These are phyloP conservation scores for Rostrohypoxylon terebratum DNA, from an alignment of 495 filamentous ascomycete genomes.

Conservation along the genomic window DNA sequence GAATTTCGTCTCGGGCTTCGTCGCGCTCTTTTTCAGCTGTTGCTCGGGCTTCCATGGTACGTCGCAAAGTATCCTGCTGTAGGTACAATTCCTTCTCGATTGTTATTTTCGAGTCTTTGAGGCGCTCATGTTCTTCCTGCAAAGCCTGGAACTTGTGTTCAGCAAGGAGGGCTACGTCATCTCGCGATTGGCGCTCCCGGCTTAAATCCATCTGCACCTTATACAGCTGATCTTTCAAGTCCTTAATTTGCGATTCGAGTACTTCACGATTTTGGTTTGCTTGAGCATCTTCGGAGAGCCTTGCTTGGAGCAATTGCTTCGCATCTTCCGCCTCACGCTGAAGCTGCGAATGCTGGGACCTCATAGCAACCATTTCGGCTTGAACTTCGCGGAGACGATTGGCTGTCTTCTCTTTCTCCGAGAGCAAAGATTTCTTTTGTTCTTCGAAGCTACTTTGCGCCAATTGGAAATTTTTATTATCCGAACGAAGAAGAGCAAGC, in stretches of 20 bases:
- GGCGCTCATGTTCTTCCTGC: conserved; percentile 83
- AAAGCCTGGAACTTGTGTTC: conserved; percentile 87
- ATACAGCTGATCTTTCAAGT: conserved; percentile 86
- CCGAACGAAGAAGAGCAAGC: conserved; percentile 82
- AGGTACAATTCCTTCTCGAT: conserved; percentile 99
- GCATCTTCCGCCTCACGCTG: conserved; percentile 91
- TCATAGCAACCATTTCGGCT: conserved; percentile 87
- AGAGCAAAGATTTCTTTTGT: conserved; percentile 73
- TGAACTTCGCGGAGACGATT: conserved; percentile 83
- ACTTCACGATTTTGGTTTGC: conserved; percentile 86
- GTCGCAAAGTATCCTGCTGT: conserved; percentile 93
- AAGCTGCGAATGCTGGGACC: conserved; percentile 81
- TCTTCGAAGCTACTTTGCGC: conserved; percentile 82
- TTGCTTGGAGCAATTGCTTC: conserved; percentile 84
- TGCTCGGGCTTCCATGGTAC: conserved; percentile 82
- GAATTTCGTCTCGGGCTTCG: conserved; percentile 86
- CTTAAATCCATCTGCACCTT: conserved; percentile 89
- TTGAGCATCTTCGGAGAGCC: conserved; percentile 89
- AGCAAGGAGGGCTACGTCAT: conserved; percentile 91
- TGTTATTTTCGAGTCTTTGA: conserved; percentile 95
- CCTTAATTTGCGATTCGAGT: conserved; percentile 86
- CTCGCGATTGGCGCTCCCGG: conserved; percentile 92
- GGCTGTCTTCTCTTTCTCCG: conserved; percentile 84
- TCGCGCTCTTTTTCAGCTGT: conserved; percentile 87
- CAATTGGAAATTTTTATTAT: conserved; percentile 80